Base-by-base conservation (phyloP, 331 rosid genomes). In the Quercus tomentella region DNA sequence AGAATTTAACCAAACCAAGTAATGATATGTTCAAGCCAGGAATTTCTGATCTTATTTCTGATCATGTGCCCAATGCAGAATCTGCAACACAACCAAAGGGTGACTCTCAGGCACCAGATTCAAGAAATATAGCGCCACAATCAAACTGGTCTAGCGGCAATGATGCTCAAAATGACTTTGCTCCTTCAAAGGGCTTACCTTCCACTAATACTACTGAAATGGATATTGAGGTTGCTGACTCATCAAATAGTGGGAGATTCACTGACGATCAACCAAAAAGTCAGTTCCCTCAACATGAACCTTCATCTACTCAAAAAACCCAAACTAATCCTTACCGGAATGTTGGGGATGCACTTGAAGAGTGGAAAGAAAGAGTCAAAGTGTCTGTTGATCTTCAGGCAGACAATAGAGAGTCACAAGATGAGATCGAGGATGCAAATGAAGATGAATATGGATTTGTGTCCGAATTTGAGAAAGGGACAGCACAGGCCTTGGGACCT, bases 361-460 rank as follows among this genome's bases (percentile, higher is more conserved):
- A 81, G 72, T 89, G 93, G 94, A 88, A 90, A 83, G 94, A 94
- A 84, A 89, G 92, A 80, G 86, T 88, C 45, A 88, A 72, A 43
- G 89, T 91, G 37, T 84, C 92, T 43, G 86, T 85, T 66, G 98
- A 94, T 84, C 77, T 91, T 41, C 84, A 80, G 61, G 89, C 73
- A 17, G 88, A 87, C 76, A 75, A 86, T 58, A 37, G 22, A 14
- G 91, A 85, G 67, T 79, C 74, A 14, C 82, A 62, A 25, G 92
- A 75, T 49, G 93, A 92, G 72, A 81, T 86, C 61, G 83, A 85
- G 30, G 97, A 89, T 80, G 89, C 87, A 76, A 85, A 87, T 69
- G 96, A 93, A 25, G 91, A 89, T 55, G 98, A 95, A 82, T 93
- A 89, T 87, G 97, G 97, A 49, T 93, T 80, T 82, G 98, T 95